Conservation (phyloP, 371 early-diverging fungal species). For the Nosema muscidifuracis region DNA sequence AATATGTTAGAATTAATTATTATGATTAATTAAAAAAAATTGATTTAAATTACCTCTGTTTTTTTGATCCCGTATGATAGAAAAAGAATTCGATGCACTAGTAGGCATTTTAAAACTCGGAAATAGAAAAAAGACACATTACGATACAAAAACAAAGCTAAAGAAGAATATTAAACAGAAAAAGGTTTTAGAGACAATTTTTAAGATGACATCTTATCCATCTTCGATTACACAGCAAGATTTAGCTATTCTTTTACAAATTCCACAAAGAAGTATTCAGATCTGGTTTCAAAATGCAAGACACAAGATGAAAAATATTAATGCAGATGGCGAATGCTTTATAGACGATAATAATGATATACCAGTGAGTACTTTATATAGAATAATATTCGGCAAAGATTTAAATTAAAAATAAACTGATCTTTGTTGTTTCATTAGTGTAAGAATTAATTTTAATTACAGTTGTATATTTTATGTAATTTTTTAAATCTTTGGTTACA, state of each 20-base stretch:
- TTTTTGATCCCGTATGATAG: not conserved
- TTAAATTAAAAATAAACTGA: too few relatives aligned
- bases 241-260: conserved; percentile 44
- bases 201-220: conserved; percentile 50
- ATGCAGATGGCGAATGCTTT: not conserved
- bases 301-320: conserved; percentile 52
- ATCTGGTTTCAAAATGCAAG: conserved; percentile 62
- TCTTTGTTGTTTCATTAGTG: too few relatives aligned
- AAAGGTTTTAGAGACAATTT: conserved; percentile 39
- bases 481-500: too few relatives aligned
- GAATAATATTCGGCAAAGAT: too few relatives aligned
- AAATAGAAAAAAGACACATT: not conserved
- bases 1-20: too few relatives aligned
- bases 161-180: conserved; percentile 39
- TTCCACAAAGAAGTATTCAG: conserved; percentile 46
- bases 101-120: not conserved
- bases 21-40: too few relatives aligned
- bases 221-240: conserved; percentile 45
- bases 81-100: not conserved
- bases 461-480: too few relatives aligned
- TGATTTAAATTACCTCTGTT: too few relatives aligned
- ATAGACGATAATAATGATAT: not conserved
- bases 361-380: not conserved
- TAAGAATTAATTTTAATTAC: too few relatives aligned
- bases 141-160: not conserved